A percentile compares a stretch with the other conserved stretches of the same genome.
Evolutionary conservation across 2,329 filamentous ascomycete genomes (phyloP).

Genomic region (Hymenoscyphus occultus): DNA sequence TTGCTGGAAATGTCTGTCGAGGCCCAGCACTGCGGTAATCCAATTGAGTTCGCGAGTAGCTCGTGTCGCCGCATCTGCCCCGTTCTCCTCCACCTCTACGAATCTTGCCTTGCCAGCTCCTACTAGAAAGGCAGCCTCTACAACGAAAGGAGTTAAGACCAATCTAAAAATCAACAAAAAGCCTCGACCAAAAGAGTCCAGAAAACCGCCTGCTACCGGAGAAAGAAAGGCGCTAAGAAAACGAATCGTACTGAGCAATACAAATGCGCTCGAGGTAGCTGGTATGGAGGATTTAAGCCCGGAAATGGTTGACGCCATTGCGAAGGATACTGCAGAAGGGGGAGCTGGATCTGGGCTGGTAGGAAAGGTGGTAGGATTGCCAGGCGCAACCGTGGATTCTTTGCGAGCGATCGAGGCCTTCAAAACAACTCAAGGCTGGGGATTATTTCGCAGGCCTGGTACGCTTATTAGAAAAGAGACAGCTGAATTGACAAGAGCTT

Average conservation of each 20-base stretch:
- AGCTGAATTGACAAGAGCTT: conserved; percentile 62
- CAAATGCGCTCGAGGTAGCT: conserved; percentile 78
- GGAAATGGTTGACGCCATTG: conserved; percentile 54
- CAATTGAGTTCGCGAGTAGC: conserved; percentile 11
- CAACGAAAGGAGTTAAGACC: conserved; percentile 13
- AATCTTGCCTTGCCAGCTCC: conserved; percentile 17
- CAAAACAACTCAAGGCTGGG: conserved; percentile 86
- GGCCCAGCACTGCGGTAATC: conserved; percentile 41
- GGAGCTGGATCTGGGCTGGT: conserved; percentile 44
- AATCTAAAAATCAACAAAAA: conserved; percentile 49
- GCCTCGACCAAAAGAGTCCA: conserved; percentile 26
- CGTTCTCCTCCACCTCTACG: conserved; percentile 33
- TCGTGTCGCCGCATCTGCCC: conserved; percentile 19
- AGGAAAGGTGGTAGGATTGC: conserved; percentile 68
- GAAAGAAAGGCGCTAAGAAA: conserved; percentile 87
- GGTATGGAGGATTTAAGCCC: conserved; percentile 61
- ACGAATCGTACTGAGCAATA: conserved; percentile 88
- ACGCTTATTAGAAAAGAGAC: conserved; percentile 76
- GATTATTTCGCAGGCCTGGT: conserved; percentile 77
- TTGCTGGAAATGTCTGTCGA: conserved; percentile 57
- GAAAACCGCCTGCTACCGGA: conserved; percentile 63
- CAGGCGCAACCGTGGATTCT: conserved; percentile 69
- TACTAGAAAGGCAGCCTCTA: conserved; percentile 11
- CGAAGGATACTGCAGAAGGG: conserved; percentile 50
- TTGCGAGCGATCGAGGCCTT: conserved; percentile 85